A percentile compares a stretch with the other conserved stretches of the same genome.
phyloP scores from a whole-genome alignment of 345 rosid species.

The Salix dunnii region DNA sequence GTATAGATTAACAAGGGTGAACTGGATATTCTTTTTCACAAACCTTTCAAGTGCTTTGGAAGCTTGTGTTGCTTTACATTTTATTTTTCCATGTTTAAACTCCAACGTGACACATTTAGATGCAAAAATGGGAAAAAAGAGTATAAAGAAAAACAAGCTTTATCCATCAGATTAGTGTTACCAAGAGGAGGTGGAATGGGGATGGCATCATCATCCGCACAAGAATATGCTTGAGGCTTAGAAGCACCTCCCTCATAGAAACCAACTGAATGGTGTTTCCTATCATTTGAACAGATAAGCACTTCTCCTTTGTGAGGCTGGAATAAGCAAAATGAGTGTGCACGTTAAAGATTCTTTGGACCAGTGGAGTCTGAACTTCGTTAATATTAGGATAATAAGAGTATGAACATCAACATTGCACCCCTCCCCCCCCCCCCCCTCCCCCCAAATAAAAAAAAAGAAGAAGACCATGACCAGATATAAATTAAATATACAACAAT shows the following conservation, averaged over 20 bases:
- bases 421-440: too few species aligned
- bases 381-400: too few species aligned
- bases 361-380: neutral
- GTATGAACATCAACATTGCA: too few species aligned
- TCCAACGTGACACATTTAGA: neutral
- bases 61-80: neutral
- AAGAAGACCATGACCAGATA: too few species aligned
- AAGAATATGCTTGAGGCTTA: conserved; percentile 11
- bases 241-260: conserved; percentile 13
- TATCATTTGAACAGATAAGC: conserved; percentile 9
- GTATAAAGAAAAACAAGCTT: neutral
- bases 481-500: too few species aligned
- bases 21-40: too few species aligned
- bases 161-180: conserved; percentile 20
- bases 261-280: conserved; percentile 12
- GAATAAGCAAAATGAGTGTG: conserved; percentile 3
- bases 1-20: too few species aligned
- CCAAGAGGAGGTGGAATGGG: conserved; percentile 63
- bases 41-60: too few species aligned
- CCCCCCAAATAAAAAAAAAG: too few species aligned
- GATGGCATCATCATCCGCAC: conserved; percentile 29
- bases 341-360: neutral
- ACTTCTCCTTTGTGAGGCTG: conserved; percentile 28
- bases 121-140: neutral
- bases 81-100: neutral